These are phyloP conservation scores for Claviceps paspali DNA, from an alignment of 2,329 filamentous ascomycete genomes.

Conservation along the genomic window DNA sequence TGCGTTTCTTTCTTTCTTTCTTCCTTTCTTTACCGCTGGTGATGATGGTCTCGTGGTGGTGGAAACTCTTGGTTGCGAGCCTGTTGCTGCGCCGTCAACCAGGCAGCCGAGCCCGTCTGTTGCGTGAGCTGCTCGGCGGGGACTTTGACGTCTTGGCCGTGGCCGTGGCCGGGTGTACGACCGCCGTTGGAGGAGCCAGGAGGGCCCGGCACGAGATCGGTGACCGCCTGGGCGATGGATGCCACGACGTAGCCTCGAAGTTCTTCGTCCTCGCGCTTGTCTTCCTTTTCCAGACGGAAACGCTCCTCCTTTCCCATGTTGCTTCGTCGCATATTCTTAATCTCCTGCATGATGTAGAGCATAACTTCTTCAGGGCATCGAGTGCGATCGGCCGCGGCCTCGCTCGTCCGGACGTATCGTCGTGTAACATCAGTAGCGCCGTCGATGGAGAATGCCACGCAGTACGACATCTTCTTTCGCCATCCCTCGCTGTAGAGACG, in stretches of 20 bases:
- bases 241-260: slow-evolving; percentile 59
- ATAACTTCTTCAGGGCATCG: slow-evolving; percentile 80
- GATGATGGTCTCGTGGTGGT: slow-evolving; percentile 30
- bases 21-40: slow-evolving; percentile 17
- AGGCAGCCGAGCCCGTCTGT: slow-evolving; percentile 35
- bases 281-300: slow-evolving; percentile 67
- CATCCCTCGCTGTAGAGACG: slow-evolving; percentile 86
- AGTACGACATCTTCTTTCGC: slow-evolving; percentile 94
- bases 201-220: slow-evolving; percentile 44
- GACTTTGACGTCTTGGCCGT: slow-evolving; percentile 40
- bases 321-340: slow-evolving; percentile 66
- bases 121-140: slow-evolving; percentile 43
- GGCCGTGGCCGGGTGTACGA: slow-evolving; percentile 9
- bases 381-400: slow-evolving; percentile 58
- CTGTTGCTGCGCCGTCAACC: slow-evolving; percentile 32
- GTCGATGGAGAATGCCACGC: slow-evolving; percentile 89
- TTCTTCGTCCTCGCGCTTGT: slow-evolving; percentile 59
- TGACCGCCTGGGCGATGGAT: slow-evolving; percentile 58
- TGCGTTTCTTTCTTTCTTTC: too few relatives aligned
- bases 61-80: slow-evolving; percentile 24
- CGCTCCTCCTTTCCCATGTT: slow-evolving; percentile 79
- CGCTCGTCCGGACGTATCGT: slow-evolving; percentile 55
- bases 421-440: slow-evolving; percentile 54
- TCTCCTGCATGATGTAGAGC: slow-evolving; percentile 82
- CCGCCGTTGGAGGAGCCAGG: slow-evolving; percentile 11